Base-by-base conservation (phyloP, 306 rosid genomes). In the Sophora flavescens region DNA sequence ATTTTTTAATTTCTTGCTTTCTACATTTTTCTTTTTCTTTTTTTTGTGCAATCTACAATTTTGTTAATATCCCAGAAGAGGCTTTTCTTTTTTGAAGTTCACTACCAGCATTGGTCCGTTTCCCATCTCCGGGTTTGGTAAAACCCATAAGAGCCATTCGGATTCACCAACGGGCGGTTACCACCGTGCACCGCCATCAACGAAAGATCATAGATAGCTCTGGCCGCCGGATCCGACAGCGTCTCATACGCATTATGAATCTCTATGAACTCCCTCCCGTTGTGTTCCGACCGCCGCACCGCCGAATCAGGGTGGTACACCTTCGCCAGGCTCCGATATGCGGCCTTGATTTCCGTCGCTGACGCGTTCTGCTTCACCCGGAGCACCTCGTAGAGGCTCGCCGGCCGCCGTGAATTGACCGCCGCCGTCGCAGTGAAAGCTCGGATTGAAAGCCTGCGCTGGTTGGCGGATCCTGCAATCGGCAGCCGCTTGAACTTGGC, bases 71-170 rank as follows among this genome's bases (percentile, higher is more conserved):
- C 48, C 48, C 3, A 42, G 9, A 39, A 8, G 9, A 39, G 4
- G n/a, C 11, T 17, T 8, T 6, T 4, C 22, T 41, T 26, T 54
- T 65, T 0, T 18, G 1, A 45, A 5, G 16, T 1, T 17, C 45
- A 17, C 88, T 92, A 92, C 97, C 97, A 92, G 78, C 97, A 92
- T 82, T 92, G 97, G 50, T 92, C 96, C 18, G 96, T 92, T 68
- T 90, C 96, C 97, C 97, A 92, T 28, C 88, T 84, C 22, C 92
- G 96, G 79, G 87, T 84, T 76, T 81, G 10, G 62, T 79, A 82
- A 15, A 85, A 88, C 51, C 91, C 84, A 58, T 80, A 42, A 54
- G 39, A 4, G 9, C 35, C 60, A 57, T 30, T 42, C 63, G 70
- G 82, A 44, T 61, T 35, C 2, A 83, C 13, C 26, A 67, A 79